These are phyloP conservation scores for Pseudogymnoascus sp. DNA, from an alignment of 2,329 filamentous ascomycete species.

Conservation along the genomic window DNA sequence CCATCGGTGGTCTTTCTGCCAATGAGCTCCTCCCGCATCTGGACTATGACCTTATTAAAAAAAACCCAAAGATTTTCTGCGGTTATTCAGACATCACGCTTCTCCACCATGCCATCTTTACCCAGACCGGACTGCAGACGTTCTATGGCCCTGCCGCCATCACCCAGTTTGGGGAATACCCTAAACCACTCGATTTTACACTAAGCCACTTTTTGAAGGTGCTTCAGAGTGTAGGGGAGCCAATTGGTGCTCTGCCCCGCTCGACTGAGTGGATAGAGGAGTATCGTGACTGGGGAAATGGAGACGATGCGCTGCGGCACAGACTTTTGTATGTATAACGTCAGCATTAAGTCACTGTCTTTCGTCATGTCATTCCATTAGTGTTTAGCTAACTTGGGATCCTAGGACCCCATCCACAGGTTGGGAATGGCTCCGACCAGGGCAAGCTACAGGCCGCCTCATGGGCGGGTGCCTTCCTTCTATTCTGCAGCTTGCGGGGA, in stretches of 20 bases:
- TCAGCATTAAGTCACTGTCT: not conserved
- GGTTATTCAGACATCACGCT: slow-evolving; percentile 28
- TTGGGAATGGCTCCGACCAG: slow-evolving; percentile 12
- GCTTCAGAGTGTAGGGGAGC: not conserved
- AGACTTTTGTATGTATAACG: not conserved
- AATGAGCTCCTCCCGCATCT: slow-evolving; percentile 26
- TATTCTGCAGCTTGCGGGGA: not conserved
- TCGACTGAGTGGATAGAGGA: slow-evolving; percentile 4
- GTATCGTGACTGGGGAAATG: not conserved
- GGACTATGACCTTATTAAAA: slow-evolving; percentile 24
- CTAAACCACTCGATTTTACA: slow-evolving; percentile 19
- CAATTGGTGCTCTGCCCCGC: not conserved
- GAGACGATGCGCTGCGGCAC: not conserved
- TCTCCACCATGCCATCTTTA: slow-evolving; percentile 23
- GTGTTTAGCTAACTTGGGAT: not conserved
- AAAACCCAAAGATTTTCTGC: slow-evolving; percentile 28
- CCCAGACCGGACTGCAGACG: slow-evolving; percentile 18
- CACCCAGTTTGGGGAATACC: slow-evolving; percentile 22
- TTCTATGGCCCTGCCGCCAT: slow-evolving; percentile 28
- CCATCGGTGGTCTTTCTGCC: slow-evolving; percentile 21
- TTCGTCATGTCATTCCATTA: not conserved
- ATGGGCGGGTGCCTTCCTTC: slow-evolving; percentile 7
- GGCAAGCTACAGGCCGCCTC: not conserved
- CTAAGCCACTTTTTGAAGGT: slow-evolving; percentile 18
- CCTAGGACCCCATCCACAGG: not conserved